A percentile compares a stretch with the other conserved stretches of the same genome.
Evolutionary conservation across 495 filamentous ascomycete genomes (phyloP).

Genomic region (Xylaria scruposa): DNA sequence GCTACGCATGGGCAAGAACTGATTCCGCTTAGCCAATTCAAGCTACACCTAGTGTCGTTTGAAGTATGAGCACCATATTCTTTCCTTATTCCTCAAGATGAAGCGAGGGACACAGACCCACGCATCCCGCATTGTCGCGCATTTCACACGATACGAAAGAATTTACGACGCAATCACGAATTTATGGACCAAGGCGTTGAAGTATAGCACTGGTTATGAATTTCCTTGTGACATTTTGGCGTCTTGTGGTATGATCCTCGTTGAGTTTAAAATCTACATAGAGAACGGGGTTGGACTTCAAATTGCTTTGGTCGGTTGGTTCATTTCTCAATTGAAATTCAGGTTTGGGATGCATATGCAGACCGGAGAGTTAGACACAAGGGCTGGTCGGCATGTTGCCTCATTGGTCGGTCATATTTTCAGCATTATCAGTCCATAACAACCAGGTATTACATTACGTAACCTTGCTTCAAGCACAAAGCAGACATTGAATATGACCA

Average conservation of each 20-base stretch:
- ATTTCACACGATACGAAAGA: conserved; percentile 15
- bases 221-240: conserved; percentile 8
- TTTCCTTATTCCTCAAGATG: neutral
- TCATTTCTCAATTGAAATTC: neutral
- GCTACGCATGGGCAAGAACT: conserved; percentile 45
- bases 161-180: conserved; percentile 21
- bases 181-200: conserved; percentile 14
- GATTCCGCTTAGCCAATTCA: conserved; percentile 17
- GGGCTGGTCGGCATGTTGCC: neutral
- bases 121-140: neutral
- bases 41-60: neutral
- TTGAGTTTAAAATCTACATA: neutral
- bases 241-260: conserved; percentile 6
- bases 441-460: conserved; percentile 7
- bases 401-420: neutral
- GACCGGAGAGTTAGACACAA: neutral
- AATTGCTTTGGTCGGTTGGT: conserved; percentile 4
- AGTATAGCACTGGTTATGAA: neutral
- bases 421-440: neutral
- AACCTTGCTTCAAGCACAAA: neutral
- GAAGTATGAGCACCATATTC: neutral
- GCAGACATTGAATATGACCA: neutral
- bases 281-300: conserved; percentile 14
- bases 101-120: neutral
- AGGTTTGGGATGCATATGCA: neutral